Evolutionary conservation across 805 yeast species (phyloP), one percentile per base, ranked within the genome.

Genomic region (Candida ulmi): DNA sequence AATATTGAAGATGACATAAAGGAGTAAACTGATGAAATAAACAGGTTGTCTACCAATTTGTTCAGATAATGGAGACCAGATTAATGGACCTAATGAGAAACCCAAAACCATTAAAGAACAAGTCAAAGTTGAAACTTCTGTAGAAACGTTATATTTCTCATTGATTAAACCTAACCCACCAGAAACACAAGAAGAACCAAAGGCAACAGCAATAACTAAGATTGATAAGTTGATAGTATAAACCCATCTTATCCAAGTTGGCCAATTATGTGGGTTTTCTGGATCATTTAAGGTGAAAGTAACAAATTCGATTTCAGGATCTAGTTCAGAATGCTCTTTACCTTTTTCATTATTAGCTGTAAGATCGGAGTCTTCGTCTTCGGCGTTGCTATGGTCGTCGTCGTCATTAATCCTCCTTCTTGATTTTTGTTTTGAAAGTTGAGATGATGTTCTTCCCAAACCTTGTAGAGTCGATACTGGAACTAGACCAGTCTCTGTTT

Each of bases 221-320:
- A 77, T 48, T 2, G 96, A 79, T 18, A 86, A 66, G 9, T 80
- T 47, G 24, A 83, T 57, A 0, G 97, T 88, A 57, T 82, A 85
- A 2, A 60, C 3, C 86, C 90, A 80, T 56, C 78, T 76, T 17
- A 59, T 39, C 46, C 51, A 48, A 25, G 65, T 39, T 19, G 73
- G 64, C 97, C 97, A 88, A 61, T 88, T 88, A 55, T 80, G 82
- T 23, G 97, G 97, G 62, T 90, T 90, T 51, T 78, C 91, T 0
- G 95, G 95, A 59, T 90, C 98, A 46, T 76, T 74, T 16, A 79
- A 66, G 7, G 69, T 65, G 58, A 88, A 88, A 1, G 96, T 88
- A 41, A 90, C 96, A 57, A 87, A 85, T 57, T 86, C 91, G 42
- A 83, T 72, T 36, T 80, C 87, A 7, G 80, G 80, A 51, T 78